Conservation (phyloP, 2,329 filamentous ascomycete species). For the Fonsecaea nubica region DNA sequence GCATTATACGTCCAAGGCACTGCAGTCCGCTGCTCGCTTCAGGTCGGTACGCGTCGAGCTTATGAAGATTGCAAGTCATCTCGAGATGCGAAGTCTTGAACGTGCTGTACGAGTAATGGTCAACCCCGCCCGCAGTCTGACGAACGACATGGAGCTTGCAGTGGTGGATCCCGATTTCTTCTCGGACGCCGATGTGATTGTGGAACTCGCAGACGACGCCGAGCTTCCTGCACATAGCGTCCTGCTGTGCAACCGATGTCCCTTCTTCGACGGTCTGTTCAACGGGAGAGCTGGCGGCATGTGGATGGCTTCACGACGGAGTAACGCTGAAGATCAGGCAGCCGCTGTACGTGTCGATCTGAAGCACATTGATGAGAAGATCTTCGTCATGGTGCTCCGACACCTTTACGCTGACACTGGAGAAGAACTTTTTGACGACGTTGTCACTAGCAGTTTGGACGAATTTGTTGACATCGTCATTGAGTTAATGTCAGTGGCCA, state of each 20-base stretch:
- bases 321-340: slow-evolving; percentile 51
- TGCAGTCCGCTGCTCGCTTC: slow-evolving; percentile 72
- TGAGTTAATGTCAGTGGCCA: slow-evolving; percentile 86
- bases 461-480: slow-evolving; percentile 88
- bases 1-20: slow-evolving; percentile 74
- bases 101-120: slow-evolving; percentile 77
- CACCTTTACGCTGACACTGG: slow-evolving; percentile 86
- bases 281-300: slow-evolving; percentile 82
- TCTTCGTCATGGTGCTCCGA: slow-evolving; percentile 79
- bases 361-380: slow-evolving; percentile 74
- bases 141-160: slow-evolving; percentile 73
- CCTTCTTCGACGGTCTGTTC: slow-evolving; percentile 91
- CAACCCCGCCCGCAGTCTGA: slow-evolving; percentile 67
- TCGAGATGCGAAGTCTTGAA: slow-evolving; percentile 76
- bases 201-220: slow-evolving; percentile 78
- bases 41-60: slow-evolving; percentile 81
- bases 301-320: slow-evolving; percentile 78
- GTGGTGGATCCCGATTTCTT: slow-evolving; percentile 74
- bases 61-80: slow-evolving; percentile 78
- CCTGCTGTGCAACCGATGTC: slow-evolving; percentile 80
- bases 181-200: slow-evolving; percentile 76
- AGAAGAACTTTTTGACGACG: slow-evolving; percentile 78
- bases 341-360: slow-evolving; percentile 75
- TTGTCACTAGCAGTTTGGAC: slow-evolving; percentile 74
- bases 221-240: slow-evolving; percentile 75